These are phyloP conservation scores for Penicillium maclennaniae DNA, from an alignment of 495 filamentous ascomycete species.

Conservation along the genomic window DNA sequence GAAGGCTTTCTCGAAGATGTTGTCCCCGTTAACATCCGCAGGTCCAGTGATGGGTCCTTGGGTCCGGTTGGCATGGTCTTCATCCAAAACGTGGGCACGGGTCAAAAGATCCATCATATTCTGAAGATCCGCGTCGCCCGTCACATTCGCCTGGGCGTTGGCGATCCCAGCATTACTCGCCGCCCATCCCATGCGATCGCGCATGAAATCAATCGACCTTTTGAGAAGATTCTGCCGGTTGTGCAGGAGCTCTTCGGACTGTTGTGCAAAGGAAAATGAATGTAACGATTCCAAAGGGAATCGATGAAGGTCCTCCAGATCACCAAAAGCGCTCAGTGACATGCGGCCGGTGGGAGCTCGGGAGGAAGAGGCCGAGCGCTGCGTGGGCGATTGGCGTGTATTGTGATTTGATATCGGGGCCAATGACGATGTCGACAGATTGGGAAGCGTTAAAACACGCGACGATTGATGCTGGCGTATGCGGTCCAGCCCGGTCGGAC, in stretches of 20 bases:
- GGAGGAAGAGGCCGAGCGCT: slow-evolving; percentile 47
- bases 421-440: slow-evolving; percentile 61
- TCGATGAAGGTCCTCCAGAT: slow-evolving; percentile 82
- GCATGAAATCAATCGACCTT: slow-evolving; percentile 95
- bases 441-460: slow-evolving; percentile 62
- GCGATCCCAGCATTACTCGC: slow-evolving; percentile 59
- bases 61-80: slow-evolving; percentile 42
- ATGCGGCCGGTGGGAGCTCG: slow-evolving; percentile 52
- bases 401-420: slow-evolving; percentile 32
- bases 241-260: slow-evolving; percentile 86
- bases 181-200: slow-evolving; percentile 84
- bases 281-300: slow-evolving; percentile 96
- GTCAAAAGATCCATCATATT: slow-evolving; percentile 85
- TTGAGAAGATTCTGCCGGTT: slow-evolving; percentile 92
- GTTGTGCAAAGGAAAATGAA: slow-evolving; percentile 97
- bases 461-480: slow-evolving; percentile 80
- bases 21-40: slow-evolving; percentile 59
- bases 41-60: slow-evolving; percentile 73
- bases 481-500: slow-evolving; percentile 76
- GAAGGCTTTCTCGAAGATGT: slow-evolving; percentile 80
- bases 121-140: slow-evolving; percentile 82
- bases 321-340: slow-evolving; percentile 59
- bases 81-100: slow-evolving; percentile 68
- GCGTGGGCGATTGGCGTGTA: slow-evolving; percentile 62
- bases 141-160: slow-evolving; percentile 75